Evolutionary conservation across 192 early-diverging fungal species (phyloP), one percentile per base, ranked within the genome.

Genomic region (Entomortierella chlamydospora): DNA sequence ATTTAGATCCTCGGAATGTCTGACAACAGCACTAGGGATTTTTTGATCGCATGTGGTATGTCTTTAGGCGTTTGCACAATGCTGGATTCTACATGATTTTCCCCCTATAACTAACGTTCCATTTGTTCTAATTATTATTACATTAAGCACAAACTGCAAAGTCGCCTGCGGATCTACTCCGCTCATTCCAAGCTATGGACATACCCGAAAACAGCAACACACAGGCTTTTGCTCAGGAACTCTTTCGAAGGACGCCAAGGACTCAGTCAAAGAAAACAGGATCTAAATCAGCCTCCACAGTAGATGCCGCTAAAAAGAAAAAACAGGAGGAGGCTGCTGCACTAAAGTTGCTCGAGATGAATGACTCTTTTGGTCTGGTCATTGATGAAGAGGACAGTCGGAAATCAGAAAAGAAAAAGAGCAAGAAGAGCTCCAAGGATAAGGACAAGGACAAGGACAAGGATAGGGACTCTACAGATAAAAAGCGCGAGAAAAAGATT

Each of bases 1-100:
- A n/a, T 30, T 39, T 58, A 84, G 83, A 73, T 92, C 6, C 80
- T 91, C 13, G 90, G 90, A 49, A 88, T 91, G 72, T 86, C 88
- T n/a, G 93, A 93, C 66, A 65, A 58, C 23, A 89, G 85, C 17
- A 81, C 90, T 22, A 87, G 91, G 25, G 92, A 94, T 80, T 94
- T 87, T 73, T 69, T 94, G 60, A 84, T 92, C 53, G 89, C 91
- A 13, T 69, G 84, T 70, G 86, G 86, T 85, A 82, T 55, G 29
- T n/a, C n/a, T n/a, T n/a, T n/a, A n/a, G n/a, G n/a, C n/a, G n/a
- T n/a, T n/a, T n/a, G n/a, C n/a, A n/a, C n/a, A n/a, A n/a, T n/a
- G n/a, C n/a, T n/a, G n/a, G n/a, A n/a, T n/a, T n/a, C n/a, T n/a
- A n/a, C n/a, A n/a, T n/a, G n/a, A n/a, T n/a, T n/a, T n/a, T n/a